Evolutionary conservation across 2,329 filamentous ascomycete genomes (phyloP).

Genomic region (Xylariaceae sp.): DNA sequence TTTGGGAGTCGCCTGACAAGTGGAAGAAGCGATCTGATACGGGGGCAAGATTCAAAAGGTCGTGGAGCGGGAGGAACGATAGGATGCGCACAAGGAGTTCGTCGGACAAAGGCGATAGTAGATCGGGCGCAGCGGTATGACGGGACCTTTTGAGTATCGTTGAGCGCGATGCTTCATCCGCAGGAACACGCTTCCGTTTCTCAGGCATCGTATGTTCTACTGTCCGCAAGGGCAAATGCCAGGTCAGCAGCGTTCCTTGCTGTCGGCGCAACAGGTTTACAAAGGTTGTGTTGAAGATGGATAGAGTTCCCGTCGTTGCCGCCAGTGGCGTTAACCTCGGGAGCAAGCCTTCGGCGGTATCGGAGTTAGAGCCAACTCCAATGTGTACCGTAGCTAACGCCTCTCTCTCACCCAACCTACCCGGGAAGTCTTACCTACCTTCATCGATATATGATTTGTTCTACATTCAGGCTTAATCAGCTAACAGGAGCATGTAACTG

Average conservation of each 20-base stretch:
- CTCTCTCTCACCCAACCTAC: too few species aligned
- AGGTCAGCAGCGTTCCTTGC: not conserved
- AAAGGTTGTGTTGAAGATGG: not conserved
- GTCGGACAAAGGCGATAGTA: constrained; percentile 78
- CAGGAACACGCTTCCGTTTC: constrained; percentile 35
- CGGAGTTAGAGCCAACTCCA: constrained; percentile 5
- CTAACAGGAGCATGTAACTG: too few species aligned
- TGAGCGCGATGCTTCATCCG: constrained; percentile 30
- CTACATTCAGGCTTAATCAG: too few species aligned
- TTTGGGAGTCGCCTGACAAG: constrained; percentile 79
- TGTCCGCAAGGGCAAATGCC: not conserved
- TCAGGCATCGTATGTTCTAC: constrained; percentile 24
- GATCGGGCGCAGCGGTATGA: constrained; percentile 54
- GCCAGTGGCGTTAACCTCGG: too few species aligned
- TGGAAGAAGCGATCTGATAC: constrained; percentile 78
- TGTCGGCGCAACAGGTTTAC: not conserved
- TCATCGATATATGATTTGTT: too few species aligned
- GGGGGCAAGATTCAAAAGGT: constrained; percentile 67
- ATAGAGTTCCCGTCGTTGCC: too few species aligned
- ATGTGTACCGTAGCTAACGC: too few species aligned
- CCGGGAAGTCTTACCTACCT: too few species aligned
- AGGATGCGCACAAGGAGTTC: constrained; percentile 88
- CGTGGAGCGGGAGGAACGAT: constrained; percentile 72
- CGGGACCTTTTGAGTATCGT: constrained; percentile 51
- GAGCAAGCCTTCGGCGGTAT: constrained; percentile 3